Evolutionary conservation across 331 rosid genomes (phyloP).

Genomic region (Malus hybrid): DNA sequence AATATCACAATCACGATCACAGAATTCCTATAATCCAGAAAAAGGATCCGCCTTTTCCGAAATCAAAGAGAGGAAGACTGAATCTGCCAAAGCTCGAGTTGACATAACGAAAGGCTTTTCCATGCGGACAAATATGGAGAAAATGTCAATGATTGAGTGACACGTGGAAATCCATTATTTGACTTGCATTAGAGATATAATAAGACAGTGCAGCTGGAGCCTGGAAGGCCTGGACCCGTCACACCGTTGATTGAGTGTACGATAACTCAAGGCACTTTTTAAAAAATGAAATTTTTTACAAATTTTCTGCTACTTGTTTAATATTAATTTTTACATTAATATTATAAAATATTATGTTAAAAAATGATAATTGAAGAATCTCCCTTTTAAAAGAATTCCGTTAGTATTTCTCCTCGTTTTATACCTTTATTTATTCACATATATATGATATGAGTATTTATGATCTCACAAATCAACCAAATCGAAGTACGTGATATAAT

Average conservation of each 20-base stretch:
- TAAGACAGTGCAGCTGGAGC: slow-evolving; percentile 14
- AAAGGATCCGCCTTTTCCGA: too few relatives aligned
- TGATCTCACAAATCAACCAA: not conserved
- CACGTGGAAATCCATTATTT: slow-evolving; percentile 28
- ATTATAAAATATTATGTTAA: too few relatives aligned
- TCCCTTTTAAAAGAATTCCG: too few relatives aligned
- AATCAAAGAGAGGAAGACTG: slow-evolving; percentile 5
- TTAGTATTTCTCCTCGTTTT: too few relatives aligned
- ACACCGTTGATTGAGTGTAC: slow-evolving; percentile 29
- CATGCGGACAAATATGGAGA: slow-evolving; percentile 15
- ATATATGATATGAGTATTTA: not conserved
- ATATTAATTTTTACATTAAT: too few relatives aligned
- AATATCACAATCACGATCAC: too few relatives aligned
- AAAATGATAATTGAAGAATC: too few relatives aligned
- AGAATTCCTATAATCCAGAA: too few relatives aligned
- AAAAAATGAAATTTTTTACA: too few relatives aligned
- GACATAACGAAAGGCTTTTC: slow-evolving; percentile 30
- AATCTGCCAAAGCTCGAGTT: slow-evolving; percentile 28
- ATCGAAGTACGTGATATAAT: not conserved
- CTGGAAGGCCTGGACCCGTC: slow-evolving; percentile 24
- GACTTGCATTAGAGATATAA: not conserved
- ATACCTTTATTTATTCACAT: too few relatives aligned
- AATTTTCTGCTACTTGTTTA: too few relatives aligned
- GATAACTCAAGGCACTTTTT: not conserved
- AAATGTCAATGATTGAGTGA: slow-evolving; percentile 23